Percentiles rank a stretch among this genome's conserved stretches.
These are phyloP conservation scores for Eucalyptus globulus DNA, from an alignment of 345 rosid species.

Conservation along the genomic window DNA sequence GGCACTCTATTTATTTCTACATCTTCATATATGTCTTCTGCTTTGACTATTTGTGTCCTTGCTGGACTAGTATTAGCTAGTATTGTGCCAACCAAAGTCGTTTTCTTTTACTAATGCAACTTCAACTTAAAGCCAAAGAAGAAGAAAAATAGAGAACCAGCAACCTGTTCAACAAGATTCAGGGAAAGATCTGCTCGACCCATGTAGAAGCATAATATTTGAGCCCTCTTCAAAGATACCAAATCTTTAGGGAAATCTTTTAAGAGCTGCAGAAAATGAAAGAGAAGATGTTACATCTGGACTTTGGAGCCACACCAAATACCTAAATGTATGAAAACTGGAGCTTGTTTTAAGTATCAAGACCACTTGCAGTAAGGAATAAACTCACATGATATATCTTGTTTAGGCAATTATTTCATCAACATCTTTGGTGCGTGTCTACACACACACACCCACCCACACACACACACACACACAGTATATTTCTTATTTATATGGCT, in stretches of 20 bases:
- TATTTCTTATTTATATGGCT: neutral
- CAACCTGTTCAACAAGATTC: conserved; percentile 54
- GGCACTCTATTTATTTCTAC: neutral
- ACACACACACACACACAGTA: neutral
- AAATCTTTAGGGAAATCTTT: conserved; percentile 64
- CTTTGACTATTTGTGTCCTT: neutral
- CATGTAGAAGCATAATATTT: conserved; percentile 65
- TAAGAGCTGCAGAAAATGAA: conserved; percentile 43
- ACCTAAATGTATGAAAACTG: neutral
- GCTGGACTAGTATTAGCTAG: neutral
- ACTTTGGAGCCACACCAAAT: neutral
- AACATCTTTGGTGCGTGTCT: neutral
- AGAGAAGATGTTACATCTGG: neutral
- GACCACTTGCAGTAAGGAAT: neutral
- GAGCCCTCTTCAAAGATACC: conserved; percentile 67
- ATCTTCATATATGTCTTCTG: neutral
- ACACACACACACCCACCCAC: neutral
- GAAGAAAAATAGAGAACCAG: neutral
- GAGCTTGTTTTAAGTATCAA: neutral
- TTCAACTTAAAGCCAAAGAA: neutral
- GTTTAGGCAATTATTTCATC: neutral
- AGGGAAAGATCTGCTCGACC: conserved; percentile 55
- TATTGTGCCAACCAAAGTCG: neutral
- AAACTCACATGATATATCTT: neutral
- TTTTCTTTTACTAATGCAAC: neutral